Conservation (phyloP, 305 asterid species). For the Rubia balearica region DNA sequence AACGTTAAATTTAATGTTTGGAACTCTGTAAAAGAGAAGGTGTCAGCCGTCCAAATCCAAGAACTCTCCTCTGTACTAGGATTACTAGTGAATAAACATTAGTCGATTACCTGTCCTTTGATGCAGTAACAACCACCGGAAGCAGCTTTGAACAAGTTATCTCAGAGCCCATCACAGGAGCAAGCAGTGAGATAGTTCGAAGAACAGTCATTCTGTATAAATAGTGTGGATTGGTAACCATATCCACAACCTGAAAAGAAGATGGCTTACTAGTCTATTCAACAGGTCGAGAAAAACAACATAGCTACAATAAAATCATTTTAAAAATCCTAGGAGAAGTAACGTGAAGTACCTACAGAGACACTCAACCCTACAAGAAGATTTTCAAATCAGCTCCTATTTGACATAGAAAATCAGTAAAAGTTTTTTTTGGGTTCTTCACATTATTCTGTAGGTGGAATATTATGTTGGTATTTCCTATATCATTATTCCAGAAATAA, state of each 20-base stretch:
- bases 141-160: slow-evolving; percentile 72
- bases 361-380: not conserved
- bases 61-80: slow-evolving; percentile 1
- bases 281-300: not conserved
- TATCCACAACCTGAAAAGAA: slow-evolving; percentile 59
- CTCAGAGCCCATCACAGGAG: slow-evolving; percentile 90
- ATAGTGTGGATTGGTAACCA: slow-evolving; percentile 73
- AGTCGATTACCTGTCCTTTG: slow-evolving; percentile 61
- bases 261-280: not conserved
- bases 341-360: not conserved
- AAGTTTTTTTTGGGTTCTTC: not conserved
- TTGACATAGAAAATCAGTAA: not conserved
- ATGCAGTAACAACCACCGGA: slow-evolving; percentile 59
- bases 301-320: not conserved
- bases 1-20: slow-evolving; percentile 73
- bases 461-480: not conserved
- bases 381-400: too few species aligned
- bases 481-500: not conserved
- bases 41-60: slow-evolving; percentile 12
- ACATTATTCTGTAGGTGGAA: too few species aligned
- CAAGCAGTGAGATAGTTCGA: slow-evolving; percentile 71
- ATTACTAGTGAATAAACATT: slow-evolving; percentile 8
- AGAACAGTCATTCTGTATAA: slow-evolving; percentile 82
- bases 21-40: slow-evolving; percentile 42
- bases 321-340: not conserved